Base-by-base conservation (phyloP, 352 stramenopile genomes). In the Pythium aquatile region DNA sequence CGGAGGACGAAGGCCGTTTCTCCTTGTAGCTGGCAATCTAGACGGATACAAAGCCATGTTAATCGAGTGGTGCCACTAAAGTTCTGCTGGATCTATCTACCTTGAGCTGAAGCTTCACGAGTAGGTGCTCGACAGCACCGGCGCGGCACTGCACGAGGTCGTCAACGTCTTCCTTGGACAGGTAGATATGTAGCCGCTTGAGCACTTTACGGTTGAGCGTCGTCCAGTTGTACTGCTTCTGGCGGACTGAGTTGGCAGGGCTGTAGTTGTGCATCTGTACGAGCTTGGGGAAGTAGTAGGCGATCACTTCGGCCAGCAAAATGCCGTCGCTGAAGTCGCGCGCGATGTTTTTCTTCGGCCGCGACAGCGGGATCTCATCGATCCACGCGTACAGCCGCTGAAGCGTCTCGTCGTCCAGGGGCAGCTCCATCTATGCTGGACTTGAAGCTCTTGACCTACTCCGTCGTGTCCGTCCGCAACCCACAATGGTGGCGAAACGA, bases 261-360 rank as follows among this genome's bases (percentile, higher is more conserved):
- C 83, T 93, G 82, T 98, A 98, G 76, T 98, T 98, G 78, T 98
- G 96, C 75, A 98, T 87, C 66, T 98, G 90, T 44, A 98, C 96
- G 49, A 98, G 65, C 69, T 97, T 96, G 29, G 96, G 96, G 65
- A 98, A 98, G 77, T 98, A 98, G 66, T 96, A 95, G 11, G 87
- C 84, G 28, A 98, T 76, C n/a, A 98, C 90, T 61, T 98, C 92
- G 17, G 90, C 91, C 30, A 87, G 70, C 35, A 96, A 72, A 40
- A 96, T 93, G 17, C 88, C 95, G 74, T 98, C 96, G 66, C 91
- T 98, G 68, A 98, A 98, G 79, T 98, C 96, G 16, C 96, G 77
- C 42, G 91, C 73, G 59, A 98, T 98, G 73, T 97, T 98, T 63
- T 93, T 91, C 84, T 98, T 98, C 2, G 95, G 93, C 9, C 96